These are phyloP conservation scores for Tulasnella sp. DNA, from an alignment of 768 basidiomycete species.

Conservation along the genomic window DNA sequence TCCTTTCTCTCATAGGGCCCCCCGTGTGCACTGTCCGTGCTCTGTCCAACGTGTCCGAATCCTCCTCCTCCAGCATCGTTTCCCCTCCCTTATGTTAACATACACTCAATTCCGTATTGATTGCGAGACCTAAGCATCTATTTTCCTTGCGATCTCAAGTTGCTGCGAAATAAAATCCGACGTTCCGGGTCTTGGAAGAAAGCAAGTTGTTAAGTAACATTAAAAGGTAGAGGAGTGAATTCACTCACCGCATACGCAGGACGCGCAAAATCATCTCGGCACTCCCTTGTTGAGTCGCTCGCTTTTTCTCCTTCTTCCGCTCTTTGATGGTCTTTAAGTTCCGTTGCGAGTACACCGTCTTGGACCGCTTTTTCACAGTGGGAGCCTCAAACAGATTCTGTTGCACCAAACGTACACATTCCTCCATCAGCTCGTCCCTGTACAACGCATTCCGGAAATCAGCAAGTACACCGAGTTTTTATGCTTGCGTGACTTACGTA, in stretches of 20 bases:
- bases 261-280: constrained; percentile 93
- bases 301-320: constrained; percentile 85
- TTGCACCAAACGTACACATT: constrained; percentile 93
- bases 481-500: constrained; percentile 42
- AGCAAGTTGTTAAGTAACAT: not conserved
- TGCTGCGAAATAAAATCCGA: constrained; percentile 83
- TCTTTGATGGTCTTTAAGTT: constrained; percentile 94
- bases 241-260: constrained; percentile 77
- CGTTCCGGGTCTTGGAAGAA: constrained; percentile 47
- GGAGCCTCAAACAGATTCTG: constrained; percentile 63
- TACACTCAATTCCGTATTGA: no score
- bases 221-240: not conserved
- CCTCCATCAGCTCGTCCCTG: constrained; percentile 80
- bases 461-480: constrained; percentile 16
- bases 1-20: no score
- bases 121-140: no score
- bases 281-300: constrained; percentile 44
- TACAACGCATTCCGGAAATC: not conserved
- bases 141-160: constrained; percentile 69
- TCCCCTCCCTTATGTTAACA: no score
- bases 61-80: no score
- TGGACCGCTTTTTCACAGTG: constrained; percentile 74
- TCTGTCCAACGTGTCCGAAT: no score
- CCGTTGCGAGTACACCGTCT: constrained; percentile 83
- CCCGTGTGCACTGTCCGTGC: no score